Percentiles rank a stretch among this genome's conserved stretches.
These are phyloP conservation scores for Ceratocystis destructans DNA, from an alignment of 2,329 filamentous ascomycete genomes.

Conservation along the genomic window DNA sequence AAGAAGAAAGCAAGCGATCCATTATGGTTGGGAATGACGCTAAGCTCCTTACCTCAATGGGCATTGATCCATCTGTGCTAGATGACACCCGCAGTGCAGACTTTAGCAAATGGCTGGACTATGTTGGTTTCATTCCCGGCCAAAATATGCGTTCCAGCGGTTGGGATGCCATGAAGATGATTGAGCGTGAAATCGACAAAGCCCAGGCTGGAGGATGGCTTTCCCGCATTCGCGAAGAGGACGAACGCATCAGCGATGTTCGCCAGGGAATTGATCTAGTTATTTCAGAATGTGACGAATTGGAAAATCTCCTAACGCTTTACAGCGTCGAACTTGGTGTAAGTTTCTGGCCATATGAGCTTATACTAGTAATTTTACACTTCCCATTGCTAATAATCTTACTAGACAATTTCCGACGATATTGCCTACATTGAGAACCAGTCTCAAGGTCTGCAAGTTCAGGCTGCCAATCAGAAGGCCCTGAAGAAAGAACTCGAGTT, in stretches of 20 bases:
- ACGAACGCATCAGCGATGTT: constrained; percentile 77
- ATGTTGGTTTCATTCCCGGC: constrained; percentile 76
- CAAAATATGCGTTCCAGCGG: constrained; percentile 60
- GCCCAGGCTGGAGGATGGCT: constrained; percentile 91
- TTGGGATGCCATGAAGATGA: constrained; percentile 66
- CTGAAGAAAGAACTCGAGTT: constrained; percentile 80
- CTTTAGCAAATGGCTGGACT: constrained; percentile 68
- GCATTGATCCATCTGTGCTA: constrained; percentile 63
- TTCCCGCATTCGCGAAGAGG: constrained; percentile 68
- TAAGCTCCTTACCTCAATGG: constrained; percentile 63
- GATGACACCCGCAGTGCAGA: constrained; percentile 58
- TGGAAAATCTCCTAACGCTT: constrained; percentile 84
- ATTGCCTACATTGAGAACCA: constrained; percentile 96
- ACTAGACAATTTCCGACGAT: constrained; percentile 79
- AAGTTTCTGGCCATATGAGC: constrained; percentile 28
- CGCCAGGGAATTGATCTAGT: constrained; percentile 74
- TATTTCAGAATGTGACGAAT: constrained; percentile 89
- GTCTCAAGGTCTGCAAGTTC: constrained; percentile 89
- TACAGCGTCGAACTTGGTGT: constrained; percentile 91
- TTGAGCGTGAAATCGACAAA: constrained; percentile 77
- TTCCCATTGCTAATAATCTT: background rate
- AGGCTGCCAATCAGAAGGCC: constrained; percentile 91
- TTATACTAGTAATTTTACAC: background rate
- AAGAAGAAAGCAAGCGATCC: constrained; percentile 35
- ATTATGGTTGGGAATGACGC: constrained; percentile 59